Evolutionary conservation across 768 basidiomycete species (phyloP).

Genomic region (Mycena belliarum): DNA sequence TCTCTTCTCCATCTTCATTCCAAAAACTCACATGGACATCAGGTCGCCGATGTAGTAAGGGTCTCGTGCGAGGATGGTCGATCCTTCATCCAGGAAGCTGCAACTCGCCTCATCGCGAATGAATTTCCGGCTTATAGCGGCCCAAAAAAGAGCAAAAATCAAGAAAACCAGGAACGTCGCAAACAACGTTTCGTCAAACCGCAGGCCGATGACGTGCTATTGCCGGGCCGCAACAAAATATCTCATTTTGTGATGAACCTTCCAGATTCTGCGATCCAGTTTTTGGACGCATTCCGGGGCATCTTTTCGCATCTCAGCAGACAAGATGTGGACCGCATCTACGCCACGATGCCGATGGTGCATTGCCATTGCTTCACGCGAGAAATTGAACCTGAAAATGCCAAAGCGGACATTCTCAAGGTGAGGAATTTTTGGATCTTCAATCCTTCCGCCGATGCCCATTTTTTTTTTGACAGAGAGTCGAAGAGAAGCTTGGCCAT

Average conservation of each 20-base stretch:
- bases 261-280: slow-evolving; percentile 87
- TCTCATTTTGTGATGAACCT: slow-evolving; percentile 98
- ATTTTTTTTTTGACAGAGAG: slow-evolving; percentile 53
- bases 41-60: slow-evolving; percentile 74
- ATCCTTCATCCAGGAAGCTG: slow-evolving; percentile 72
- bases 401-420: slow-evolving; percentile 76
- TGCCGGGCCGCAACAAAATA: slow-evolving; percentile 54
- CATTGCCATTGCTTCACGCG: slow-evolving; percentile 97
- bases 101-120: slow-evolving; percentile 51
- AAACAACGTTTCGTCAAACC: slow-evolving; percentile 29
- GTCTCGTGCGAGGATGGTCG: slow-evolving; percentile 84
- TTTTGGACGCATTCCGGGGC: slow-evolving; percentile 87
- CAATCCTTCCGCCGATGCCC: slow-evolving; percentile 13
- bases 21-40: slow-evolving; percentile 3
- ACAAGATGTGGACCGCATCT: slow-evolving; percentile 45
- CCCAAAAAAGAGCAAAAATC: slow-evolving; percentile 48
- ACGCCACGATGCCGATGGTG: slow-evolving; percentile 79
- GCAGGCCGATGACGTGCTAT: slow-evolving; percentile 13
- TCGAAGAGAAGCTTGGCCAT: slow-evolving; percentile 63
- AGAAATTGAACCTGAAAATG: slow-evolving; percentile 67
- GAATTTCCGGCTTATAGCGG: slow-evolving; percentile 68
- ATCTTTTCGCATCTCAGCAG: slow-evolving; percentile 46
- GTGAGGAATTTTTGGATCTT: slow-evolving; percentile 46
- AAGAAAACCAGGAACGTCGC: slow-evolving; percentile 41
- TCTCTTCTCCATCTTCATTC: slow-evolving; percentile 10